Percentiles rank a stretch among this genome's conserved stretches.
phyloP scores from a whole-genome alignment of 192 early-diverging fungal species.

The Umbelopsis sp. region DNA sequence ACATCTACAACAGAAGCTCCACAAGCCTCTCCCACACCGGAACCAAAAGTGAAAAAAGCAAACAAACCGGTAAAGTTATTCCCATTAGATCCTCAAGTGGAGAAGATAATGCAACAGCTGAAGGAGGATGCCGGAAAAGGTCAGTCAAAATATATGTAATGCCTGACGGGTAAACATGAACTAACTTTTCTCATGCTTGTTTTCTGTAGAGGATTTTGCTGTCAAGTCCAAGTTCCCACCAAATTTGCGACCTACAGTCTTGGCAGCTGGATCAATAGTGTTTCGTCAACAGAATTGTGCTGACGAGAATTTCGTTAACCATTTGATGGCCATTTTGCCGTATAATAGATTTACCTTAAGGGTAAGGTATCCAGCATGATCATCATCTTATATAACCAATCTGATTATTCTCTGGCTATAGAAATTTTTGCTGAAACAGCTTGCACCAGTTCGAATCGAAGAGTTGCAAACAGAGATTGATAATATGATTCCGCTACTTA shows the following conservation, averaged over 20 bases:
- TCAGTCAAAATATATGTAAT: neutral
- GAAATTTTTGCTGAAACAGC: constrained; percentile 37
- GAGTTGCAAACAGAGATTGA: constrained; percentile 39
- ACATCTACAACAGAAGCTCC: neutral
- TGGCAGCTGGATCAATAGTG: constrained; percentile 34
- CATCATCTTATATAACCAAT: neutral
- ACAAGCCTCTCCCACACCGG: neutral
- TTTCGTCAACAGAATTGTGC: constrained; percentile 31
- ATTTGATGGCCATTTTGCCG: constrained; percentile 49
- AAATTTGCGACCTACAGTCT: constrained; percentile 42
- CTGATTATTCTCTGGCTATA: neutral
- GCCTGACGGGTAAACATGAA: neutral
- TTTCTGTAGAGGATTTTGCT: constrained; percentile 47
- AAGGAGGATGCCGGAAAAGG: constrained; percentile 37
- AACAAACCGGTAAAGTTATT: constrained; percentile 5
- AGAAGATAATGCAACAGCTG: constrained; percentile 30
- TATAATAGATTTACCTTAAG: constrained; percentile 58
- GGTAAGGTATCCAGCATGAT: constrained; percentile 27
- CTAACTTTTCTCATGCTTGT: neutral
- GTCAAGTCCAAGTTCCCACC: constrained; percentile 52
- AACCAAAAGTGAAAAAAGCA: neutral
- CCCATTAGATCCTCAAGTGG: constrained; percentile 40
- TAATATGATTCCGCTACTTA: constrained; percentile 19
- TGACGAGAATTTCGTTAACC: constrained; percentile 48
- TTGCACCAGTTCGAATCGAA: constrained; percentile 25